A percentile compares a stretch with the other conserved stretches of the same genome.
phyloP scores from a whole-genome alignment of 1,284 basidiomycete genomes.

The Stygiomarasmius scandens region DNA sequence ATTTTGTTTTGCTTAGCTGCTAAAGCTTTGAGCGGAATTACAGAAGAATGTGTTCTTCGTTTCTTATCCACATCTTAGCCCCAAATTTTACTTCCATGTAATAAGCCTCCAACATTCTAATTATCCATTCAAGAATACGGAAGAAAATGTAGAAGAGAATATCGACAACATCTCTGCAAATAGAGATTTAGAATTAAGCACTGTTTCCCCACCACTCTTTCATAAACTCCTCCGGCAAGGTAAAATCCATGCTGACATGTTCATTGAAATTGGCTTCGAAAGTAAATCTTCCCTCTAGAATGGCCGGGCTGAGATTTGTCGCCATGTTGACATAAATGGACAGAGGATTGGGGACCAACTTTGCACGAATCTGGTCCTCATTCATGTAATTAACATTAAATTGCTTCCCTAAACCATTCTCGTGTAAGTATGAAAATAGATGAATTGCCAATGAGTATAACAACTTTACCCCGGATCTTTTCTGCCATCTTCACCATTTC shows the following conservation, averaged over 20 bases:
- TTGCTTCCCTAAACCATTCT: neutral
- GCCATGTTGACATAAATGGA: conserved; percentile 13
- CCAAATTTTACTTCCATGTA: too few relatives aligned
- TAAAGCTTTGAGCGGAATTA: too few relatives aligned
- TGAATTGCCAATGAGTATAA: neutral
- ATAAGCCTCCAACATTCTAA: too few relatives aligned
- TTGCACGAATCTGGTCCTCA: neutral
- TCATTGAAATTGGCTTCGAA: conserved; percentile 7
- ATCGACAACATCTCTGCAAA: too few relatives aligned
- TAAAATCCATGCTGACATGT: neutral
- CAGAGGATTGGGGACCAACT: conserved; percentile 6
- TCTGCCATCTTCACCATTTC: conserved; percentile 10
- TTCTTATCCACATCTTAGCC: too few relatives aligned
- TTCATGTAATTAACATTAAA: conserved; percentile 6
- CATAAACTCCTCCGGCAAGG: conserved; percentile 1
- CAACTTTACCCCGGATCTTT: conserved; percentile 10
- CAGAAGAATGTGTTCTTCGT: too few relatives aligned
- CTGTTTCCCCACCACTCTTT: conserved; percentile 12
- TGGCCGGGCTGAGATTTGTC: conserved; percentile 5
- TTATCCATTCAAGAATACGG: too few relatives aligned
- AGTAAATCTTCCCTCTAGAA: conserved; percentile 9
- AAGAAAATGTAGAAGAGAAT: too few relatives aligned
- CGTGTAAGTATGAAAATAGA: neutral
- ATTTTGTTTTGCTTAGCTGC: too few relatives aligned
- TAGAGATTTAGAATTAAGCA: too few relatives aligned